phyloP scores from a whole-genome alignment of 441 rosid species.

The Metrosideros polymorpha region DNA sequence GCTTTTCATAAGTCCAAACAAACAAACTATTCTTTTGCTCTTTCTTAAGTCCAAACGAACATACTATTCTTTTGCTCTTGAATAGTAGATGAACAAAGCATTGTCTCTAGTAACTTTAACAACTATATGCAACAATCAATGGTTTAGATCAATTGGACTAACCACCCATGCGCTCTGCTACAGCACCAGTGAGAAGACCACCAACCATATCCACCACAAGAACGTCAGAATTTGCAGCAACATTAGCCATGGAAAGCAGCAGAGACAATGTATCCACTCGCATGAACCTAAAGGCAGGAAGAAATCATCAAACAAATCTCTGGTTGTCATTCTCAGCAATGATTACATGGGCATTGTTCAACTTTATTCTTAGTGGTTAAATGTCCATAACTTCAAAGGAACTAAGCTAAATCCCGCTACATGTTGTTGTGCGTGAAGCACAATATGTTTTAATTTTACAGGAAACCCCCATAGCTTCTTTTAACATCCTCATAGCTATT shows the following conservation, averaged over 20 bases:
- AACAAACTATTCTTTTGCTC: not conserved
- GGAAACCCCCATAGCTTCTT: not conserved
- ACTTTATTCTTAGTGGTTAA: not conserved
- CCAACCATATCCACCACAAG: conserved; percentile 87
- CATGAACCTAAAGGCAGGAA: conserved; percentile 41
- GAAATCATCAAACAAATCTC: not conserved
- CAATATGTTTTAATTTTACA: not conserved
- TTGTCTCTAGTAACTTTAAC: not conserved
- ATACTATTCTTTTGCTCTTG: not conserved
- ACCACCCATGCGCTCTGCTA: conserved; percentile 94
- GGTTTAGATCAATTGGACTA: not conserved
- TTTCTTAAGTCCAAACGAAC: not conserved
- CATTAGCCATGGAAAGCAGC: conserved; percentile 79
- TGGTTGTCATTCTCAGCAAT: not conserved
- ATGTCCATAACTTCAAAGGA: not conserved
- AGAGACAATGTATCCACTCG: conserved; percentile 77
- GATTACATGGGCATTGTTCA: not conserved
- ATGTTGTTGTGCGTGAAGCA: not conserved
- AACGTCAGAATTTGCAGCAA: conserved; percentile 57
- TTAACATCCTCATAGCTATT: not conserved
- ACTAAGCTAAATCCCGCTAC: not conserved
- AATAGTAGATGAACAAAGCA: not conserved
- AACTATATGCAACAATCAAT: not conserved
- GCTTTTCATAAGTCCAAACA: not conserved
- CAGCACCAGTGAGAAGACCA: conserved; percentile 89